Base-by-base conservation (phyloP, 306 rosid species). In the Amphicarpaea edgeworthii region DNA sequence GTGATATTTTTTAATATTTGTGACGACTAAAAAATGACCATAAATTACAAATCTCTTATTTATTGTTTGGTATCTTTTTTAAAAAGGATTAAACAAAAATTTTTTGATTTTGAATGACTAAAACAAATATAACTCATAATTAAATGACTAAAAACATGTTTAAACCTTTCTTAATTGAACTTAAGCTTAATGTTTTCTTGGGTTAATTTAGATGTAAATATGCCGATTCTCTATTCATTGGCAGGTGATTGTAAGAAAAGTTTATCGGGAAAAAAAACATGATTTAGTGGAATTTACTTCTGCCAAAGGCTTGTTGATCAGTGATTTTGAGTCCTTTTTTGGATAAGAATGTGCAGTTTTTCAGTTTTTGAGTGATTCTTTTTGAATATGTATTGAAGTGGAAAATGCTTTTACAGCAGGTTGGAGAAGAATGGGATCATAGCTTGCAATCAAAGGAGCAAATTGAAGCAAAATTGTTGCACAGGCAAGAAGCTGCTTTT, bases 401-500 rank as follows among this genome's bases (percentile, higher is more conserved):
- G 60, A 3, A 64, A 62, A 21, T 38, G 69, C 17, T 60, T 70
- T 30, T 67, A 34, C 34, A 72, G 69, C 82, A 90, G 88, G 59
- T 58, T 76, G 91, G 71, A 79, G 92, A 82, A 59, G 86, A 88
- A 12, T 94, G 98, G 98, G 54, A 90, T 73, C 85, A 77, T 46
- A 88, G 96, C 80, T 42, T 75, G 15, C 80, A 83, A 51, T 86
- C 98, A 12, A 91, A 86, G 86, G 93, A 90, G 71, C 91, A 93
- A 85, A 51, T 86, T 16, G 88, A 91, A 73, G 90, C 90, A 54
- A 91, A 62, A 68, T 38, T 76, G 54, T 76, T 68, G 73, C 64
- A 71, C 61, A 90, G 62, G 80, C 94, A 91, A 72, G 96, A 87
- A 72, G 97, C 98, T 70, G 89, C 98, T 14, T 47, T 84, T 15